Conservation (phyloP, 2,329 filamentous ascomycete genomes). For the Fusarium dlaminii region DNA sequence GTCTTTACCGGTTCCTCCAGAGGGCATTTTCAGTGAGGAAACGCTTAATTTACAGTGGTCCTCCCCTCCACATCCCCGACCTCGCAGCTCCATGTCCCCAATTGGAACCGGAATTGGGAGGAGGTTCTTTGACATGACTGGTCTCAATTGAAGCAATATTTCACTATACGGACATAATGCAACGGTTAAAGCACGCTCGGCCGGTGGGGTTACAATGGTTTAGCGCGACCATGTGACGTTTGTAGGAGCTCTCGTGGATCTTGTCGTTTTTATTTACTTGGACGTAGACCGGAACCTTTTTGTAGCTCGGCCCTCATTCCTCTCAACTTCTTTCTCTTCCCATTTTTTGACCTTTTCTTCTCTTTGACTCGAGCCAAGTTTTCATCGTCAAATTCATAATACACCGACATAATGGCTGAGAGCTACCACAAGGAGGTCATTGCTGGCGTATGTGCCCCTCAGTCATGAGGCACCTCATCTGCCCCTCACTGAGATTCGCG, state of each 20-base stretch:
- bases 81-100: conserved; percentile 21
- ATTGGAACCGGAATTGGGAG: conserved; percentile 10
- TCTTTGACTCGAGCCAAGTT: conserved; percentile 14
- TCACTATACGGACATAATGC: conserved; percentile 1
- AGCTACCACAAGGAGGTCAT: conserved; percentile 44
- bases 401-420: conserved; percentile 38
- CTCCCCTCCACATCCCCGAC: conserved; percentile 17
- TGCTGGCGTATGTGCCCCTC: conserved; percentile 37
- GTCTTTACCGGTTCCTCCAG: conserved; percentile 36
- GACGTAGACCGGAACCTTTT: conserved; percentile 7
- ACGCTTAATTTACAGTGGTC: background rate
- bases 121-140: background rate
- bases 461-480: conserved; percentile 23
- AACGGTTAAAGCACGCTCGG: background rate
- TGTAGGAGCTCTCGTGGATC: conserved; percentile 27
- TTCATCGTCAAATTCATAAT: background rate
- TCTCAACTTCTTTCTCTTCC: background rate
- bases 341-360: background rate
- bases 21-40: background rate
- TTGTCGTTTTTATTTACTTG: conserved; percentile 22
- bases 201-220: conserved; percentile 32
- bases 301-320: background rate
- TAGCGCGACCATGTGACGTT: conserved; percentile 40
- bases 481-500: background rate
- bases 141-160: conserved; percentile 1